phyloP scores from a whole-genome alignment of 2,329 filamentous ascomycete genomes.

The Volutella citrinella region DNA sequence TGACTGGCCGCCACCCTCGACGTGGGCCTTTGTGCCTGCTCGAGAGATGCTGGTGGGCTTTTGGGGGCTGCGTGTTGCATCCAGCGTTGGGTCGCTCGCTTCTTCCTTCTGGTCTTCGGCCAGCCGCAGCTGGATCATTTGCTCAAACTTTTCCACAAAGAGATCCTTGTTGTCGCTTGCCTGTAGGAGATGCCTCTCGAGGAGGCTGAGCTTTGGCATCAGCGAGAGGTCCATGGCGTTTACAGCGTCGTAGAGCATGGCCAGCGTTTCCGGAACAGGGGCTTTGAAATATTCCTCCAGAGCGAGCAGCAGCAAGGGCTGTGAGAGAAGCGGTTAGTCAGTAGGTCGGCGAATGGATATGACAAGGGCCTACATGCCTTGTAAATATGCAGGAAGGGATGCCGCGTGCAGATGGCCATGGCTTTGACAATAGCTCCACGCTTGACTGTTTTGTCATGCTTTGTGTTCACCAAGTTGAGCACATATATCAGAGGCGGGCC shows the following conservation, averaged over 20 bases:
- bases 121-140: constrained; percentile 83
- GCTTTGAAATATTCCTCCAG: constrained; percentile 96
- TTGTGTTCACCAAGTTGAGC: constrained; percentile 95
- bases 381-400: constrained; percentile 98
- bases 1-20: constrained; percentile 56
- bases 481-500: constrained; percentile 95
- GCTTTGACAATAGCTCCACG: constrained; percentile 94
- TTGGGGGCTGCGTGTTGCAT: constrained; percentile 47
- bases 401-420: constrained; percentile 97
- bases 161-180: constrained; percentile 92
- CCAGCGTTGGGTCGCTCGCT: constrained; percentile 34
- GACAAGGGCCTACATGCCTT: constrained; percentile 57
- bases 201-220: constrained; percentile 78
- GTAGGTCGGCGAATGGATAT: not conserved
- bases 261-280: constrained; percentile 82
- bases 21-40: constrained; percentile 60
- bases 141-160: constrained; percentile 96
- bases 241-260: constrained; percentile 84
- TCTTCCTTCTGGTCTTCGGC: constrained; percentile 56
- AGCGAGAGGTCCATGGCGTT: constrained; percentile 96
- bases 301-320: constrained; percentile 86
- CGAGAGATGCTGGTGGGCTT: constrained; percentile 51
- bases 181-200: constrained; percentile 84
- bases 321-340: constrained; percentile 9
- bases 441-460: constrained; percentile 89